Evolutionary conservation across 148 eudicot species (phyloP), one percentile per base, ranked within the genome.

Genomic region (Fallopia convolvulus): DNA sequence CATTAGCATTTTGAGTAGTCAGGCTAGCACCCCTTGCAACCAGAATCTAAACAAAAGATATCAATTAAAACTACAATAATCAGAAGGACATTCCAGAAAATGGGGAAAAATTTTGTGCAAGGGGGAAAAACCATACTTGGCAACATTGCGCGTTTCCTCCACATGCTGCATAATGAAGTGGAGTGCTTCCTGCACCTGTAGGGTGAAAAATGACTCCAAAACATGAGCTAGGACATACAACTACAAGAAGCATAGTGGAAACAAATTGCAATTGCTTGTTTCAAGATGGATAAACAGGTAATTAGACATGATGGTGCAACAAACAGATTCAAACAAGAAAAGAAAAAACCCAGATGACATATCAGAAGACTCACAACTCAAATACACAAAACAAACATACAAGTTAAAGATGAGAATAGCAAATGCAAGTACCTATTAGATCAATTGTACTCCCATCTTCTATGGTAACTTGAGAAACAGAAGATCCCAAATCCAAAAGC

Each of bases 391-490:
- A 52, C 17, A 52, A 52, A 52, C 20, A 52, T 6, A 52, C n/a
- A 52, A 18, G 17, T 14, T 14, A 15, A 3, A 52, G n/a, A 81
- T 33, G 32, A 8, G 23, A 21, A 55, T 36, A 8, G 53, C 5
- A 58, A 65, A 63, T 60, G 71, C 30, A 61, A 47, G 76, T 68
- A 90, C 98, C 98, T 74, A 94, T 89, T 52, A 92, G 89, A 78
- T 94, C 98, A 76, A 94, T 92, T 46, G 94, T 89, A 74, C 91
- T 88, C 75, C 98, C 98, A 84, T 94, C 98, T 84, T 94, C 95
- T 40, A 94, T 85, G 1, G 98, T 94, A 74, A 77, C 82, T 50
- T 87, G 84, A 70, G 89, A 75, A 30, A 92, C 86, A 52, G 97
- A 92, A 79, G 97, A 96, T 58, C 98, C 97, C 7, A 90, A 78